Evolutionary conservation across 1,284 basidiomycete genomes (phyloP).

Genomic region (Marasmius tenuissimus): DNA sequence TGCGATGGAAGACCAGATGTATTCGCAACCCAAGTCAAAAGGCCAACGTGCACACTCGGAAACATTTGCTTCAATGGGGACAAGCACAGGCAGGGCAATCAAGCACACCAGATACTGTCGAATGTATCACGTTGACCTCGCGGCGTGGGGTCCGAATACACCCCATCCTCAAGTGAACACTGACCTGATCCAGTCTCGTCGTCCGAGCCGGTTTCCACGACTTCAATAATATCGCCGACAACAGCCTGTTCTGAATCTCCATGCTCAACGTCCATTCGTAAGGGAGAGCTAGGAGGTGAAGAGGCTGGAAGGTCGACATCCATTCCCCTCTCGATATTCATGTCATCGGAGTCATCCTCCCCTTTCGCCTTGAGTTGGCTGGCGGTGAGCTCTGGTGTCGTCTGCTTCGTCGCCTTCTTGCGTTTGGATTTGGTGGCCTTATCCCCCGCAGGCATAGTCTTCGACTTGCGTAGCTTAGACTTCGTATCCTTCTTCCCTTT

Average conservation of each 20-base stretch:
- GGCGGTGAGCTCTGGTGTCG: slow-evolving; percentile 24
- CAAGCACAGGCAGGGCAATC: no score
- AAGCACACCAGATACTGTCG: not conserved
- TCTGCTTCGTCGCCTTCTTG: slow-evolving; percentile 28
- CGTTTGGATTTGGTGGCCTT: slow-evolving; percentile 25
- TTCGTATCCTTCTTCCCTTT: slow-evolving; percentile 25
- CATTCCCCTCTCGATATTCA: slow-evolving; percentile 45
- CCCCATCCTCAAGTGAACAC: not conserved
- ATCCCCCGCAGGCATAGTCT: slow-evolving; percentile 22
- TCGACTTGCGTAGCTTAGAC: slow-evolving; percentile 35
- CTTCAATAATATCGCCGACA: slow-evolving; percentile 6
- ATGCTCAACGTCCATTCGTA: not conserved
- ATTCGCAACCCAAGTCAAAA: no score
- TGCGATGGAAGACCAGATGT: no score
- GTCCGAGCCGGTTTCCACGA: not conserved
- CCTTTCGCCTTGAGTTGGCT: slow-evolving; percentile 43
- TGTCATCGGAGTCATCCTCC: slow-evolving; percentile 55
- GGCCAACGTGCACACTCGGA: no score
- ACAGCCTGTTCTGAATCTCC: not conserved
- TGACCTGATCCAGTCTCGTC: not conserved
- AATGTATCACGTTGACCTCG: not conserved
- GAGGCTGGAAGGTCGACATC: not conserved
- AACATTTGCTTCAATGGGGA: no score
- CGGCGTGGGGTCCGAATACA: not conserved
- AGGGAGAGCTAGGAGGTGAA: not conserved